These are phyloP conservation scores for Oropetium thomaeum DNA, from an alignment of 176 grass and related monocot genomes.

Conservation along the genomic window DNA sequence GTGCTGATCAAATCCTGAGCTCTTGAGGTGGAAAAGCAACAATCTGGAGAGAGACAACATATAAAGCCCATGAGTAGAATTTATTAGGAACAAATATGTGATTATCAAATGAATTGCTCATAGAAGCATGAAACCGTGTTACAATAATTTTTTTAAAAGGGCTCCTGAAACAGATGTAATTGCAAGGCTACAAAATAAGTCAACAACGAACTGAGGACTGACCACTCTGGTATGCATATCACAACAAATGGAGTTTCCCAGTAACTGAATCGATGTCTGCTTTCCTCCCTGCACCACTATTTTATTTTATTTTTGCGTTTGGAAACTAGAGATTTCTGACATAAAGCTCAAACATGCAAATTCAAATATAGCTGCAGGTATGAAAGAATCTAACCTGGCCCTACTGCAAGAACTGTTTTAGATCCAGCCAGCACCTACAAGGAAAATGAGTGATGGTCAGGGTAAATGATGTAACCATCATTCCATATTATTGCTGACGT, in stretches of 20 bases:
- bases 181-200: not conserved
- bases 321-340: not conserved
- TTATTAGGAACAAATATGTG: not conserved
- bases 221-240: conserved; percentile 18
- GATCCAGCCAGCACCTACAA: conserved; percentile 85
- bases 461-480: not conserved
- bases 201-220: conserved; percentile 1
- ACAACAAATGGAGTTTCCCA: conserved; percentile 61
- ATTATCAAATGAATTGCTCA: not conserved
- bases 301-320: too few relatives aligned
- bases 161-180: not conserved
- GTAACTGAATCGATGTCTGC: conserved; percentile 74
- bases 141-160: not conserved
- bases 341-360: not conserved
- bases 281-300: conserved; percentile 69
- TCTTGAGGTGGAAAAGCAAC: not conserved
- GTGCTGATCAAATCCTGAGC: not conserved
- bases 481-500: conserved; percentile 2
- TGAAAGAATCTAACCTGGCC: conserved; percentile 61
- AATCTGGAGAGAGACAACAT: conserved; percentile 4
- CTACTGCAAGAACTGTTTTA: conserved; percentile 92
- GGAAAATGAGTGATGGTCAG: conserved; percentile 5
- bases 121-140: not conserved
- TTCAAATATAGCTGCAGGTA: not conserved
- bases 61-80: not conserved